A percentile compares a stretch with the other conserved stretches of the same genome.
Evolutionary conservation across 805 yeast species (phyloP).

Genomic region (Yarrowia sp.): DNA sequence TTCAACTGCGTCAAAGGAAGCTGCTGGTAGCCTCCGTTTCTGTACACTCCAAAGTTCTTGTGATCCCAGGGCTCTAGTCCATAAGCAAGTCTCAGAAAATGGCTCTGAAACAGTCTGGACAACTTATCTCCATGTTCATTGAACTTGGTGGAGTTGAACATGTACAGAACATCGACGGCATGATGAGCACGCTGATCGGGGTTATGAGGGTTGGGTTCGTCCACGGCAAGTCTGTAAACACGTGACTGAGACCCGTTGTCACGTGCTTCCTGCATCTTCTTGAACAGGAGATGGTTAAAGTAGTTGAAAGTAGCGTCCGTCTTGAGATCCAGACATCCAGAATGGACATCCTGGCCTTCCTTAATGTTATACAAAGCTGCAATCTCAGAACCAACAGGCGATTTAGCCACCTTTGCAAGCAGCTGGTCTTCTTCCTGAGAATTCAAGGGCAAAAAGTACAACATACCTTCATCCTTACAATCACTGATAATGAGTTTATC

Average conservation of each 20-base stretch:
- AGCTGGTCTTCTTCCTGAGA: background rate
- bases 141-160: slow-evolving; percentile 25
- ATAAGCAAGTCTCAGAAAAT: slow-evolving; percentile 10
- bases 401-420: background rate
- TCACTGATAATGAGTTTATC: slow-evolving; percentile 14
- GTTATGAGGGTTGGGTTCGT: slow-evolving; percentile 26
- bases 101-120: slow-evolving; percentile 18
- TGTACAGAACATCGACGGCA: slow-evolving; percentile 22
- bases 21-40: slow-evolving; percentile 25
- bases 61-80: slow-evolving; percentile 23
- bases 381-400: background rate
- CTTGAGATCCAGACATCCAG: slow-evolving; percentile 9
- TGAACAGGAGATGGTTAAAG: slow-evolving; percentile 19
- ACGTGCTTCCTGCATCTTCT: background rate
- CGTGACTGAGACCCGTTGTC: background rate
- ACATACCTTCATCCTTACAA: slow-evolving; percentile 21
- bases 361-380: background rate
- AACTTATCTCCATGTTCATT: slow-evolving; percentile 21
- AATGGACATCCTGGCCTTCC: background rate
- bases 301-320: slow-evolving; percentile 22
- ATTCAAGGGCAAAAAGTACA: slow-evolving; percentile 6
- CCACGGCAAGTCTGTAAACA: slow-evolving; percentile 6
- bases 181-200: slow-evolving; percentile 24
- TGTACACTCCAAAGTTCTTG: slow-evolving; percentile 1
- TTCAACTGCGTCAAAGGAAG: background rate